Evolutionary conservation across 2,329 filamentous ascomycete species (phyloP).

Genomic region (Diaporthe aspalathi): DNA sequence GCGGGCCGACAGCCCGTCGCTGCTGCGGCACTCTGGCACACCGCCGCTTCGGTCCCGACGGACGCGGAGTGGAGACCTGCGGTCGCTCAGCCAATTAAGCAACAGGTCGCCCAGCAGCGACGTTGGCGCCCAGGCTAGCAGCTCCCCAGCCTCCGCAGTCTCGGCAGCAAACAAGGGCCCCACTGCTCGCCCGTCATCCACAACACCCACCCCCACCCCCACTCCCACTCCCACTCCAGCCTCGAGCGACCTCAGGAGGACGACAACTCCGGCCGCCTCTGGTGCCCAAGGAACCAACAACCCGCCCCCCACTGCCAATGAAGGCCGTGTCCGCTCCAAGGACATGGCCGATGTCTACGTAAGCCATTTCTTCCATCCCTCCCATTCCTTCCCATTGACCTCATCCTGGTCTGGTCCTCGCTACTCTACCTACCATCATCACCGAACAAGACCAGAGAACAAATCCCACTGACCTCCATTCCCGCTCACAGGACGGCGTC

Average conservation of each 20-base stretch:
- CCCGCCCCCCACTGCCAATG: conserved; percentile 80
- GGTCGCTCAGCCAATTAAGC: conserved; percentile 71
- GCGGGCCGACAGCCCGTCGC: conserved; percentile 73
- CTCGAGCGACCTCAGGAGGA: conserved; percentile 35
- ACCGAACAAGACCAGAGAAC: not conserved
- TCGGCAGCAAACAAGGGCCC: conserved; percentile 36
- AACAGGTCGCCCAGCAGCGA: conserved; percentile 41
- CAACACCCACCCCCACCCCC: no score
- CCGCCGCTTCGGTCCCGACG: conserved; percentile 77
- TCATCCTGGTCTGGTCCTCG: conserved; percentile 27
- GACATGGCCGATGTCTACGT: conserved; percentile 96
- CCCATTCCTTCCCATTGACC: no score
- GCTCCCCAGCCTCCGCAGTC: conserved; percentile 37
- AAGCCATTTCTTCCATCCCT: conserved; percentile 67
- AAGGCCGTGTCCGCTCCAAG: conserved; percentile 84
- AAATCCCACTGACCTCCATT: conserved; percentile 39
- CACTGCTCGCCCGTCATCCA: conserved; percentile 33
- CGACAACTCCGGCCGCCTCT: conserved; percentile 34
- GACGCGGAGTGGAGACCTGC: conserved; percentile 78
- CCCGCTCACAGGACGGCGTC: conserved; percentile 80
- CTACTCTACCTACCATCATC: not conserved
- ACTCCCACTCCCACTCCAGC: conserved; percentile 35
- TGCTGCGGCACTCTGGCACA: conserved; percentile 62
- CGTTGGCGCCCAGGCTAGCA: conserved; percentile 45
- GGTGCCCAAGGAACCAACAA: conserved; percentile 45